Conservation (phyloP, 192 early-diverging fungal species). For the Dispira parvispora region DNA sequence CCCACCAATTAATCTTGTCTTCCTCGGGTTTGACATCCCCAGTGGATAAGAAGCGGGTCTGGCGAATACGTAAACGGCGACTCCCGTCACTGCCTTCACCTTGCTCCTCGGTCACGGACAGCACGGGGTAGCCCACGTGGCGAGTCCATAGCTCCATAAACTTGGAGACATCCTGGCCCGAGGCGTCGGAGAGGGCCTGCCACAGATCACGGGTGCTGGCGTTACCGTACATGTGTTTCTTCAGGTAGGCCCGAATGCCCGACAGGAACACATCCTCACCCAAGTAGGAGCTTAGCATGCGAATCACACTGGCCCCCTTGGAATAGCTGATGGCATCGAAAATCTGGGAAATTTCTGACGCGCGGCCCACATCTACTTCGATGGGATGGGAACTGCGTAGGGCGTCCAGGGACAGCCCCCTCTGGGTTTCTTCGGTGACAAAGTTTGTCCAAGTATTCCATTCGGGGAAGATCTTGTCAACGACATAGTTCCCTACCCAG, state of each 20-base stretch:
- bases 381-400: conserved; percentile 84
- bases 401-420: conserved; percentile 62
- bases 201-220: conserved; percentile 80
- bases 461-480: conserved; percentile 81
- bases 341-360: conserved; percentile 81
- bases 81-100: conserved; percentile 23
- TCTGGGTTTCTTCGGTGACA: conserved; percentile 55
- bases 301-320: conserved; percentile 87
- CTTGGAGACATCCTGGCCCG: conserved; percentile 58
- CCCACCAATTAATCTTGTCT: conserved; percentile 67
- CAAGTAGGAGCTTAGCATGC: conserved; percentile 72
- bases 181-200: conserved; percentile 57
- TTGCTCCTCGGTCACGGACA: conserved; percentile 43
- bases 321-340: conserved; percentile 86
- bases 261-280: conserved; percentile 50
- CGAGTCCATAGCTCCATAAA: conserved; percentile 86
- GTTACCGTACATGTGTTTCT: conserved; percentile 70
- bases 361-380: conserved; percentile 68
- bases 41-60: conserved; percentile 71
- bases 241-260: conserved; percentile 58
- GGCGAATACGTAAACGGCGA: conserved; percentile 38
- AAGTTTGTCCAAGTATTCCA: conserved; percentile 89
- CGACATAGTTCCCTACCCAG: conserved; percentile 80
- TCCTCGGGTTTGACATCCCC: conserved; percentile 64
- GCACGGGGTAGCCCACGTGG: conserved; percentile 70